Evolutionary conservation across 2,329 filamentous ascomycete species (phyloP).

Genomic region (Neofusicoccum kwambonambiense): DNA sequence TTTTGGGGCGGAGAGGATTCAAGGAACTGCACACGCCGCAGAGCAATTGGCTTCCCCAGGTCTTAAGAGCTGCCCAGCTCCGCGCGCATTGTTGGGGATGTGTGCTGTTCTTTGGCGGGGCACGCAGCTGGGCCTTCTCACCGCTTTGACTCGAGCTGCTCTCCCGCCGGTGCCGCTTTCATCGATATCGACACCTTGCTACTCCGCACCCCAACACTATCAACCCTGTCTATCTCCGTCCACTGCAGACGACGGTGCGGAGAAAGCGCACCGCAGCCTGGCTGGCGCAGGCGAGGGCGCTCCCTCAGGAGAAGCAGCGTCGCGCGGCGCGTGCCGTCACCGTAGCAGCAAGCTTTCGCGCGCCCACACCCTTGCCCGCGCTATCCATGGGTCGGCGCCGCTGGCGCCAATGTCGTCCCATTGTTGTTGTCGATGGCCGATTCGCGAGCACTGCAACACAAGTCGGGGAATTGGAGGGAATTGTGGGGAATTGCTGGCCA

Average conservation of each 20-base stretch:
- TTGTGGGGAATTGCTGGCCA: too few species aligned
- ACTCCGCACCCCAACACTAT: too few species aligned
- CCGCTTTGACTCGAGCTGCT: conserved; percentile 4
- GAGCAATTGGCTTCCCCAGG: neutral
- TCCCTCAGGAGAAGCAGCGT: neutral
- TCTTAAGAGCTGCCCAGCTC: neutral
- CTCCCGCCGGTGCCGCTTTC: neutral
- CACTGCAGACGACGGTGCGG: too few species aligned
- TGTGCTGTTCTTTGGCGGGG: conserved; percentile 13
- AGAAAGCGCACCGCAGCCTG: neutral
- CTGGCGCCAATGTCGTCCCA: too few species aligned
- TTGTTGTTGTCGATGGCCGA: too few species aligned
- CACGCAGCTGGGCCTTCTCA: neutral
- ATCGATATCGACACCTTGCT: neutral
- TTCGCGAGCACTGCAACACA: too few species aligned
- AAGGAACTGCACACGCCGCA: neutral
- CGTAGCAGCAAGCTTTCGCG: neutral
- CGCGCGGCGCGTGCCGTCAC: neutral
- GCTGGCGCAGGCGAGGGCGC: neutral
- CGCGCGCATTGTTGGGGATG: conserved; percentile 7
- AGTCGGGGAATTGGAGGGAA: too few species aligned
- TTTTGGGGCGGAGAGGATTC: neutral
- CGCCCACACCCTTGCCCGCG: neutral
- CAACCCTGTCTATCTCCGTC: too few species aligned
- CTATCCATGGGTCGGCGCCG: neutral